Evolutionary conservation across 768 basidiomycete species (phyloP).

Genomic region (Galerina sulciceps): DNA sequence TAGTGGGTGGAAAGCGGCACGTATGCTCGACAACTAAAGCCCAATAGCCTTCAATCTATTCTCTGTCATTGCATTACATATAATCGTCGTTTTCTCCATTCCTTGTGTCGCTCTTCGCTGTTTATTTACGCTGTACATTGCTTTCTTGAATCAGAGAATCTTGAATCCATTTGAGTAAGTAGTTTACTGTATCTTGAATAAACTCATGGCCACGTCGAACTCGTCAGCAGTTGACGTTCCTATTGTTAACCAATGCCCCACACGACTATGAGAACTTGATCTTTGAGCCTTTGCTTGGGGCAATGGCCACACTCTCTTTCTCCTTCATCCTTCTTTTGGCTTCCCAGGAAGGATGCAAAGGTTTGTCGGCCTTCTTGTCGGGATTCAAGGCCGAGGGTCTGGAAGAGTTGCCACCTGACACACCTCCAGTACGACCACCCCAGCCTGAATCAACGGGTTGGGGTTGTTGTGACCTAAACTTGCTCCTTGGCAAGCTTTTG

Average conservation of each 20-base stretch:
- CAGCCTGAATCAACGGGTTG: constrained; percentile 30
- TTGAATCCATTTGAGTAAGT: background rate
- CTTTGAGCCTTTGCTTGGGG: constrained; percentile 82
- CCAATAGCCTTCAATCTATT: constrained; percentile 2
- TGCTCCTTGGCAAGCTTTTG: constrained; percentile 10
- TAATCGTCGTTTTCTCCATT: background rate
- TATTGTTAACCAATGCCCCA: constrained; percentile 3
- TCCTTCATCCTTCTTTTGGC: constrained; percentile 86
- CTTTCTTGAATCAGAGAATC: constrained; percentile 2
- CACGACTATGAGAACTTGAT: constrained; percentile 59
- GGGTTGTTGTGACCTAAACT: constrained; percentile 19
- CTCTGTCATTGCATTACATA: background rate
- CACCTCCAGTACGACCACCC: constrained; percentile 25
- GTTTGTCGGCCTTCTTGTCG: constrained; percentile 33
- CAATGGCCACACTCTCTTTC: constrained; percentile 62
- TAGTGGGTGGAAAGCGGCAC: constrained; percentile 57
- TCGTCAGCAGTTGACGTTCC: background rate
- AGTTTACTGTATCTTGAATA: background rate
- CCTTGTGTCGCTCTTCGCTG: background rate
- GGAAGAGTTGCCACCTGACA: constrained; percentile 2
- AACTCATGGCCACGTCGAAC: constrained; percentile 1
- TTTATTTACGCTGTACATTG: background rate
- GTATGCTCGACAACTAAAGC: constrained; percentile 33
- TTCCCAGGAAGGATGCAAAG: constrained; percentile 95
- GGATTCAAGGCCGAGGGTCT: constrained; percentile 11